Evolutionary conservation across 371 early-diverging fungal species (phyloP).

Genomic region (Entomophthora muscae): DNA sequence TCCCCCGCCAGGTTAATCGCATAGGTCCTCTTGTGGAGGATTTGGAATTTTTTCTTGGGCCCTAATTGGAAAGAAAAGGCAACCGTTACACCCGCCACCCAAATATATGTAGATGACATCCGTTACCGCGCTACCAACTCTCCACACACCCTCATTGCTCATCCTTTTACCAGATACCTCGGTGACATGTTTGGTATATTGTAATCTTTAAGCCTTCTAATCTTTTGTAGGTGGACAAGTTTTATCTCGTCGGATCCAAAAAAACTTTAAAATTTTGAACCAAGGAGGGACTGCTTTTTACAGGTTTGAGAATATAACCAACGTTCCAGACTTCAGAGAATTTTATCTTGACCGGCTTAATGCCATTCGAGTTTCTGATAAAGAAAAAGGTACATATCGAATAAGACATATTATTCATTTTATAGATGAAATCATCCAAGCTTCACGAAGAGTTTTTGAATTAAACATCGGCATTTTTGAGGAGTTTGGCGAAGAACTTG

Average conservation of each 20-base stretch:
- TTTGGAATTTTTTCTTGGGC: slow-evolving; percentile 22
- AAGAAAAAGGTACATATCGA: neutral
- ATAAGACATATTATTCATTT: neutral
- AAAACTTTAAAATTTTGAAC: neutral
- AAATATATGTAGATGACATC: slow-evolving; percentile 19
- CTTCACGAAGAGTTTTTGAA: slow-evolving; percentile 22
- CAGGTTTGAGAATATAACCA: slow-evolving; percentile 21
- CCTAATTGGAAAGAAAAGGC: slow-evolving; percentile 11
- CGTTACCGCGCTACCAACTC: slow-evolving; percentile 15
- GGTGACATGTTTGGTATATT: slow-evolving; percentile 22
- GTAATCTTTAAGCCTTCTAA: neutral
- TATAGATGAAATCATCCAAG: slow-evolving; percentile 21
- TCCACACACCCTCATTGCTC: slow-evolving; percentile 24
- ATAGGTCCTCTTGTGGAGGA: slow-evolving; percentile 18
- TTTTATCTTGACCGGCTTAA: slow-evolving; percentile 16
- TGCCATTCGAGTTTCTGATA: neutral
- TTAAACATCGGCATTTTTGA: slow-evolving; percentile 24
- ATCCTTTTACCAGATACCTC: slow-evolving; percentile 27
- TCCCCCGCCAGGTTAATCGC: slow-evolving; percentile 28
- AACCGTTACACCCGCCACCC: slow-evolving; percentile 23
- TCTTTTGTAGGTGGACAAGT: slow-evolving; percentile 22
- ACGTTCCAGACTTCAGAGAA: slow-evolving; percentile 25
- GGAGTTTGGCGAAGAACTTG: neutral
- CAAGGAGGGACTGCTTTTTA: slow-evolving; percentile 23
- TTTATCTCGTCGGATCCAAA: slow-evolving; percentile 20